Percentiles rank a stretch among this genome's conserved stretches.
Evolutionary conservation across 169 alveolate species (phyloP).

Genomic region (Cardiosporidium cionae): DNA sequence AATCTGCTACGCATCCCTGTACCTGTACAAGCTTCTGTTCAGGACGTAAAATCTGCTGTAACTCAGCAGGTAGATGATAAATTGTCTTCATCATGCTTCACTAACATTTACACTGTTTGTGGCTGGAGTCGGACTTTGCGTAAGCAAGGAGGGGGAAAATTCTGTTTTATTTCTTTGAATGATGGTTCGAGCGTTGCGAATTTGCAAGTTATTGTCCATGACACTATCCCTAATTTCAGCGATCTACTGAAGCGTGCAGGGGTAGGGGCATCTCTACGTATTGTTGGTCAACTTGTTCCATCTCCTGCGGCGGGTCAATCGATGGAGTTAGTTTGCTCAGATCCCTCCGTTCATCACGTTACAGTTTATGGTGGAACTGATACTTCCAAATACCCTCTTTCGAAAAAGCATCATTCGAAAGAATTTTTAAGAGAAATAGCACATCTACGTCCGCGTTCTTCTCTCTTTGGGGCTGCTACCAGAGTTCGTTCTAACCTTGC

Average conservation of each 20-base stretch:
- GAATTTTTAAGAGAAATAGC: slow-evolving; percentile 85
- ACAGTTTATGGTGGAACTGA: slow-evolving; percentile 73
- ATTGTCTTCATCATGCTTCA: neutral
- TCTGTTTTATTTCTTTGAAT: slow-evolving; percentile 82
- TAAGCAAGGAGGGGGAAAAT: slow-evolving; percentile 78
- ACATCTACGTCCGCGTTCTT: slow-evolving; percentile 94
- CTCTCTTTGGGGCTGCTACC: slow-evolving; percentile 83
- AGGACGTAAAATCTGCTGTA: too few relatives aligned
- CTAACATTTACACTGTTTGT: slow-evolving; percentile 46
- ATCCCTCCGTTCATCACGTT: slow-evolving; percentile 43
- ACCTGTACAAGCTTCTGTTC: too few relatives aligned
- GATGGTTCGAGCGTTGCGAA: slow-evolving; percentile 88
- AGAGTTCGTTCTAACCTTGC: slow-evolving; percentile 88
- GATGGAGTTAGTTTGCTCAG: slow-evolving; percentile 60
- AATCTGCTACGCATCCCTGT: too few relatives aligned
- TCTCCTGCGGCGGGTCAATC: slow-evolving; percentile 82
- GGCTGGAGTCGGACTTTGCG: slow-evolving; percentile 96
- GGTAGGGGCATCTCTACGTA: slow-evolving; percentile 41
- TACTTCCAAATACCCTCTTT: slow-evolving; percentile 86
- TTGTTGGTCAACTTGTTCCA: slow-evolving; percentile 80
- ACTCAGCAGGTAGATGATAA: too few relatives aligned
- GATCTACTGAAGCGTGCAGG: neutral
- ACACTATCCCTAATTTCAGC: neutral
- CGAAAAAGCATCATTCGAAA: slow-evolving; percentile 82
- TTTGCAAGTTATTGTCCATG: slow-evolving; percentile 84